Evolutionary conservation across 257 asterid species (phyloP), one percentile per base, ranked within the genome.

Genomic region (Capsicum baccatum): DNA sequence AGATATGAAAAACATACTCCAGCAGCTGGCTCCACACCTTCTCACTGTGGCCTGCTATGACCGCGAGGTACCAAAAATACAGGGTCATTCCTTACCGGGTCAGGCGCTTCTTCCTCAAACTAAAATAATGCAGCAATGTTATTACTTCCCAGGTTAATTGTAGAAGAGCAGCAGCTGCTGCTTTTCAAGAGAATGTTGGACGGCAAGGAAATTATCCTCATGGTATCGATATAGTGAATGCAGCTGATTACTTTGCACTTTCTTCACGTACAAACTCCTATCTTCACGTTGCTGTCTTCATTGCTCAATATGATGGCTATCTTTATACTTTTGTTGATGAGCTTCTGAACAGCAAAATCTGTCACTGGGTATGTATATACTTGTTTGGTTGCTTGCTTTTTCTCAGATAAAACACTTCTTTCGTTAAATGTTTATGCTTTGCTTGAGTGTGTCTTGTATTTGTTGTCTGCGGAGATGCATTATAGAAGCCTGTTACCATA

Each of bases 91-190:
- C 83, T 68, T 52, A 19, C 19, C 37, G 57, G 6, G 35, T 52
- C 37, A 66, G 44, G 76, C 80, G 81, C 60, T 60, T 85, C 67
- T 81, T 84, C 73, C 83, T 83, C 54, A 83, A 83, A 83, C 44
- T 64, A 67, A 13, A 71, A 88, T 26, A 26, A 83, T 87, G 84
- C 89, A 82, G 64, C 60, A 79, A 59, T 79, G 85, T 81, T 80
- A 84, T 87, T 84, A 83, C 80, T 90, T 83, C 81, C 83, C 87
- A 97, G 99, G 99, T 97, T 83, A 97, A 97, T 87, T 97, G 99
- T 90, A 91, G 99, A 94, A 92, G 99, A 92, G 98, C 99, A 85
- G 98, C 99, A 0, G 99, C 99, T 1, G 99, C 99, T 89, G 99
- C 98, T 89, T 97, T 97, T 92, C 99, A 97, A 94, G 99, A 97